A percentile compares a stretch with the other conserved stretches of the same genome.
Conservation (phyloP, 176 grass and related monocot species). For the Hsuehochloa calcarea region DNA sequence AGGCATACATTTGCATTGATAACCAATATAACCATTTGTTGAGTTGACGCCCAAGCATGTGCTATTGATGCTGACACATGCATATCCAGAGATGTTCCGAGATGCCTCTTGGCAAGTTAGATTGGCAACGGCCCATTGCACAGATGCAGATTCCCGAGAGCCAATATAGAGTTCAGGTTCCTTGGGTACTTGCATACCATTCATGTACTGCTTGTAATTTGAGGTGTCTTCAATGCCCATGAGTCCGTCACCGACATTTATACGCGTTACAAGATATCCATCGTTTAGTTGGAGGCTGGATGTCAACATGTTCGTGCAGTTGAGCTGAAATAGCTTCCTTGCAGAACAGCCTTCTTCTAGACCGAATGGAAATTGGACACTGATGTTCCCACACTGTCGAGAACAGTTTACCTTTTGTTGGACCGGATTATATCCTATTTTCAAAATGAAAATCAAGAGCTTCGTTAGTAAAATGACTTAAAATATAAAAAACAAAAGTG, state of each 20-base stretch:
- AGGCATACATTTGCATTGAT: not conserved
- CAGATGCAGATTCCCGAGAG: not conserved
- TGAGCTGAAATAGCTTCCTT: constrained; percentile 3
- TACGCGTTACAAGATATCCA: not conserved
- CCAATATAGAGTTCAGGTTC: not conserved
- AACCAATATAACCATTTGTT: not conserved
- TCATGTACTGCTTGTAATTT: too few relatives aligned
- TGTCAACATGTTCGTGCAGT: not conserved
- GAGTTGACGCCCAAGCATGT: not conserved
- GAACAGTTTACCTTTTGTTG: not conserved
- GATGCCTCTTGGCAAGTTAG: constrained; percentile 1
- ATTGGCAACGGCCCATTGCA: constrained; percentile 16
- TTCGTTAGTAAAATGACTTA: too few relatives aligned
- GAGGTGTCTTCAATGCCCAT: not conserved
- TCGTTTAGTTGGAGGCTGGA: not conserved
- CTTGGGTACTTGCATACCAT: not conserved
- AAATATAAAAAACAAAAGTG: too few relatives aligned
- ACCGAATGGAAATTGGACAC: not conserved
- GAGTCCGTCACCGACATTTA: not conserved
- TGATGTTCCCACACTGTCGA: not conserved
- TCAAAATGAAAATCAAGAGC: not conserved
- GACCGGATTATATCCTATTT: not conserved
- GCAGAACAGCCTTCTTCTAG: not conserved
- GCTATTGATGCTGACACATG: constrained; percentile 19
- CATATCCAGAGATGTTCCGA: not conserved